Base-by-base conservation (phyloP, 192 early-diverging fungal species). In the Mortierella claussenii region DNA sequence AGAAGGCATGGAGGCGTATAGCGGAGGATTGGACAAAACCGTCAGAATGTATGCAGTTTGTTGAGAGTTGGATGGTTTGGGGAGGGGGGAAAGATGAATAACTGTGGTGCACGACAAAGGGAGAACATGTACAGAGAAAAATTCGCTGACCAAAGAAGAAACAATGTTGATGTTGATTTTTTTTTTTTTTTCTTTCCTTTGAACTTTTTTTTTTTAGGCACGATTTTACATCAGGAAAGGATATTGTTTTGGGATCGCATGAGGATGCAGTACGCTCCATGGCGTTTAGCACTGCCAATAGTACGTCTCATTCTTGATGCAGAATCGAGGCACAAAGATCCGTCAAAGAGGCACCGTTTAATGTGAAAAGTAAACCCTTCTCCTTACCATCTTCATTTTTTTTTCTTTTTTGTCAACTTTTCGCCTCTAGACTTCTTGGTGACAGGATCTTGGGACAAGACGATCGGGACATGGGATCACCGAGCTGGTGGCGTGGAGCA, bases 371-470 rank as follows among this genome's bases (percentile, higher is more conserved):
- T n/a, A n/a, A n/a, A n/a, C n/a, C n/a, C n/a, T n/a, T n/a, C n/a
- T n/a, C n/a, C n/a, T n/a, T n/a, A n/a, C n/a, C n/a, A n/a, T n/a
- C n/a, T n/a, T n/a, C n/a, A n/a, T n/a, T n/a, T n/a, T n/a, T n/a
- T n/a, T n/a, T n/a, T n/a, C n/a, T n/a, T n/a, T n/a, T n/a, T n/a
- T n/a, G n/a, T n/a, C n/a, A n/a, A n/a, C n/a, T n/a, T n/a, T n/a
- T n/a, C n/a, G n/a, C n/a, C n/a, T n/a, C n/a, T 60, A 91, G 92
- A 82, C 28, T 70, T 87, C 20, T 65, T 96, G n/a, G 69, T 94
- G 20, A 90, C 95, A 17, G 97, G 96, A 45, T 89, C 91, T 48
- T 99, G 97, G 97, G 97, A 99, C 78, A 90, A 91, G 68, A 85
- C 92, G 6, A 81, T 97, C 43, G 82, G 90, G 10, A 70, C 89